Base-by-base conservation (phyloP, 2,329 filamentous ascomycete species). In the Chaetomium olivaceum region DNA sequence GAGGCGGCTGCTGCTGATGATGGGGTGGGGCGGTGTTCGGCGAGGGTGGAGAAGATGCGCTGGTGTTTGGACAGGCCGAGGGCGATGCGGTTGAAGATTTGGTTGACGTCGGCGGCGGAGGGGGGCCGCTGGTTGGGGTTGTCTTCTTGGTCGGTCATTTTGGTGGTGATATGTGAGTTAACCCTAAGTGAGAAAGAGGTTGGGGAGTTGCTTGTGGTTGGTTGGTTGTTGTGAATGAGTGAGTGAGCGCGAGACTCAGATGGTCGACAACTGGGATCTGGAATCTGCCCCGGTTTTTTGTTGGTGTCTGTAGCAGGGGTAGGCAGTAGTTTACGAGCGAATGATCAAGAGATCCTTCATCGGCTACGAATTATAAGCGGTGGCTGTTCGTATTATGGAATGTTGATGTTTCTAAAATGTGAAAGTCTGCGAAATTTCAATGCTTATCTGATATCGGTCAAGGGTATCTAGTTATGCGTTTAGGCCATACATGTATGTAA, bases 1-100 rank as follows among this genome's bases (percentile, higher is more conserved):
- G 25, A 36, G 57, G 39, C 31, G 23, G 60, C n/a, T 55, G 27
- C n/a, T n/a, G n/a, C n/a, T n/a, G n/a, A n/a, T n/a, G 27, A 29
- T 29, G 27, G 6, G 27, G 27, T 29, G 46, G 72, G 58, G 43
- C 70, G 68, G 58, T 68, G 68, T 58, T 74, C 71, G 43, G 58
- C 63, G 54, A 72, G 66, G 25, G 72, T 73, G 23, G 73, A 70
- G 23, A 79, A 73, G 63, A 80, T 71, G 31, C 73, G 73, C 4
- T 75, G 70, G 64, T 76, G 76, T 11, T 75, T 74, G 61, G 79
- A 70, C 48, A 78, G 69, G 69, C 77, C 73, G 61, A 82, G 75
- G 64, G 78, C 76, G 64, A 82, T 77, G 66, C 75, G 75, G 76
- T 82, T 82, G 66, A 78, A 73, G 58, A 80, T 70, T 63, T 77